phyloP scores from a whole-genome alignment of 768 basidiomycete species.

The Tricholoma sp. region DNA sequence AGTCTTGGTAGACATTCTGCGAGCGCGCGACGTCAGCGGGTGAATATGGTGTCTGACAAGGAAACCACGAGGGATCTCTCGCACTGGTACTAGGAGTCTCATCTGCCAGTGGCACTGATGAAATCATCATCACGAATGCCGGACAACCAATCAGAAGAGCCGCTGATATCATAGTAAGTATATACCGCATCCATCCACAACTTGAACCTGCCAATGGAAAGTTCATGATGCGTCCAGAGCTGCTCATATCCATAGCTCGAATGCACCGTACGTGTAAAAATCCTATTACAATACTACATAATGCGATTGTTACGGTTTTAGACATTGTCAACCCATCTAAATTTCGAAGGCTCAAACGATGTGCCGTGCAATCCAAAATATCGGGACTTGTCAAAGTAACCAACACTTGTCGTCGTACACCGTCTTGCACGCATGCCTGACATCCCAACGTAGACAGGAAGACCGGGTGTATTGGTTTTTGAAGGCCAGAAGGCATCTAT shows the following conservation, averaged over 20 bases:
- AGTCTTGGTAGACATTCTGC: conserved; percentile 44
- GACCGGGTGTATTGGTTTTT: conserved; percentile 39
- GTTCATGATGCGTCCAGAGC: conserved; percentile 6
- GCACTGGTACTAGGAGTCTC: neutral
- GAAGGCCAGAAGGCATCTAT: conserved; percentile 31
- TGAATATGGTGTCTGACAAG: neutral
- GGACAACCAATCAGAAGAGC: neutral
- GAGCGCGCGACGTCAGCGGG: conserved; percentile 4
- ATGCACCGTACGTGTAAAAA: conserved; percentile 36
- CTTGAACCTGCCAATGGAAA: conserved; percentile 3
- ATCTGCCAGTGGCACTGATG: too few species aligned
- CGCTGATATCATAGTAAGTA: too few species aligned
- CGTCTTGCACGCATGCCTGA: neutral
- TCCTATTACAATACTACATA: neutral
- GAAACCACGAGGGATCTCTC: neutral
- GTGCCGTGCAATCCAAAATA: conserved; percentile 29
- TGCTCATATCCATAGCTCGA: conserved; percentile 32
- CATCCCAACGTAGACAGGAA: conserved; percentile 26
- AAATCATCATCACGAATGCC: neutral
- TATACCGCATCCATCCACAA: neutral
- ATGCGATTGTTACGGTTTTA: conserved; percentile 3
- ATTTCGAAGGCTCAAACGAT: conserved; percentile 35
- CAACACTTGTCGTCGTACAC: neutral
- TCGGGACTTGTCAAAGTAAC: conserved; percentile 38
- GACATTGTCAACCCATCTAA: conserved; percentile 37